These are phyloP conservation scores for Cornus kousa DNA, from an alignment of 148 eudicot genomes.

Conservation along the genomic window DNA sequence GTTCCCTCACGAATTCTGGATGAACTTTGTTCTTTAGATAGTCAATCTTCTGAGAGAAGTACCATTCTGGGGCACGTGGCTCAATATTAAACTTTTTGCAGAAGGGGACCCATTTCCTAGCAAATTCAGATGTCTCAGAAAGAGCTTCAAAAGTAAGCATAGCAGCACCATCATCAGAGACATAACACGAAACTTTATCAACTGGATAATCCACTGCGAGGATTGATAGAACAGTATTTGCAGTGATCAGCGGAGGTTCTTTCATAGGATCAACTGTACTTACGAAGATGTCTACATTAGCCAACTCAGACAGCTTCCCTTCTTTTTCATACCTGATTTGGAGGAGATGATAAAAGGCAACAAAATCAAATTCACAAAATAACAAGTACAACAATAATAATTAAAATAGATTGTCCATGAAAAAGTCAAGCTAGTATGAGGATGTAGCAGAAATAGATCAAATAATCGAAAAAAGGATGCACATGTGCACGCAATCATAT, in stretches of 20 bases:
- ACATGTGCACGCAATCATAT: neutral
- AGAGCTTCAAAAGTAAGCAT: slow-evolving; percentile 98
- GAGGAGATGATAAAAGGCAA: neutral
- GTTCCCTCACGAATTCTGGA: slow-evolving; percentile 94
- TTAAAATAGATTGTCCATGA: neutral
- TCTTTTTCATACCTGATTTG: slow-evolving; percentile 78
- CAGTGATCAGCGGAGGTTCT: slow-evolving; percentile 93
- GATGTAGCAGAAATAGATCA: neutral
- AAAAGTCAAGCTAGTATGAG: neutral
- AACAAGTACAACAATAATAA: neutral
- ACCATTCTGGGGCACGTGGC: slow-evolving; percentile 99
- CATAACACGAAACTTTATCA: slow-evolving; percentile 86
- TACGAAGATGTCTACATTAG: slow-evolving; percentile 71
- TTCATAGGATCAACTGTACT: slow-evolving; percentile 94
- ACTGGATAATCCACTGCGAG: slow-evolving; percentile 93
- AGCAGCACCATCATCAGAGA: slow-evolving; percentile 98
- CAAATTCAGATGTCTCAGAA: slow-evolving; percentile 87
- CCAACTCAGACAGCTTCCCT: slow-evolving; percentile 86
- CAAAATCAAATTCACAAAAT: neutral
- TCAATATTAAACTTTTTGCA: slow-evolving; percentile 82
- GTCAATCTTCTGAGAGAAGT: slow-evolving; percentile 85
- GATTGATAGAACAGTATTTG: slow-evolving; percentile 91
- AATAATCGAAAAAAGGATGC: too few species aligned
- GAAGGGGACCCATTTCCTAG: slow-evolving; percentile 95
- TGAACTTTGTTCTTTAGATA: slow-evolving; percentile 90